Percentiles rank a stretch among this genome's conserved stretches.
These are phyloP conservation scores for Acanthamoeba triangularis DNA, from an alignment of 208 protist species.

Conservation along the genomic window DNA sequence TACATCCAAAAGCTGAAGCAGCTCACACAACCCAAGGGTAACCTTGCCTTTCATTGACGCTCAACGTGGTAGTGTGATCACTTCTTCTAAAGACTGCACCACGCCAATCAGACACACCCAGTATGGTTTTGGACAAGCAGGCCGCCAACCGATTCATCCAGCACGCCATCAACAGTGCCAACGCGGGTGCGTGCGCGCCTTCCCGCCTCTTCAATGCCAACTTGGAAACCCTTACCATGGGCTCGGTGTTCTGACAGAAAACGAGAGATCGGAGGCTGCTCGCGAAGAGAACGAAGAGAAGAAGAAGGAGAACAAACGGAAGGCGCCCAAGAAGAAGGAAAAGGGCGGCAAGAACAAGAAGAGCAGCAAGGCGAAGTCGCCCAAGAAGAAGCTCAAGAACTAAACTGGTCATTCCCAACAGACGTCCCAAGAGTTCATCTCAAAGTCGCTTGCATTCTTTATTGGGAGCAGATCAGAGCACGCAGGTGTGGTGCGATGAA, in stretches of 20 bases:
- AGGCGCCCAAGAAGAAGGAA: slow-evolving; percentile 39
- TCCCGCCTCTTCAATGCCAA: neutral
- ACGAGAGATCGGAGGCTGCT: neutral
- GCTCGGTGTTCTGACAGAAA: neutral
- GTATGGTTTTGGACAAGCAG: neutral
- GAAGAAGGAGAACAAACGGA: slow-evolving; percentile 45
- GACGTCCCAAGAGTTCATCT: no score
- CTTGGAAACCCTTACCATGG: neutral
- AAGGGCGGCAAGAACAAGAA: slow-evolving; percentile 6
- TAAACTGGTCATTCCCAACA: neutral
- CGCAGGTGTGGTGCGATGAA: neutral
- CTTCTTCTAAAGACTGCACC: neutral
- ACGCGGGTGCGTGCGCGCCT: neutral
- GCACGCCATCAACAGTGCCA: neutral
- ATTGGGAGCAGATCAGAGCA: no score
- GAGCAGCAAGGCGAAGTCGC: neutral
- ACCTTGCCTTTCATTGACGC: neutral
- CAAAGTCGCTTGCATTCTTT: no score
- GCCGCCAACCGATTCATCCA: slow-evolving; percentile 7
- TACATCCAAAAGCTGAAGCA: slow-evolving; percentile 66
- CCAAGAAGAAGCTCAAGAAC: slow-evolving; percentile 54
- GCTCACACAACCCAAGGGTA: slow-evolving; percentile 42
- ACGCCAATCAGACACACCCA: neutral
- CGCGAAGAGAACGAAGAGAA: neutral
- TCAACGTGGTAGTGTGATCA: neutral